phyloP scores from a whole-genome alignment of 1,139 yeast genomes.

The Sugiyamaella castrensis region DNA sequence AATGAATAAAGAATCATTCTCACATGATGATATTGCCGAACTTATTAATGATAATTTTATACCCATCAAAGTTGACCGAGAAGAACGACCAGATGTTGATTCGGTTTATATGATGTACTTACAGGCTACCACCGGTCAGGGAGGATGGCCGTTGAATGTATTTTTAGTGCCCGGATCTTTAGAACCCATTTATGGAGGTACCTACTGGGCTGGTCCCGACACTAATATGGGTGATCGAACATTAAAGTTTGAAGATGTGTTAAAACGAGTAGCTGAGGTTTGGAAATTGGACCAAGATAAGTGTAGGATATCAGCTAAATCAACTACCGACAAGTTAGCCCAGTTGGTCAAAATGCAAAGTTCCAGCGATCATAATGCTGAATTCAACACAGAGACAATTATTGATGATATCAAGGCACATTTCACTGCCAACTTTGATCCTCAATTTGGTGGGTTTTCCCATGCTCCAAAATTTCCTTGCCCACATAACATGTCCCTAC shows the following conservation, averaged over 20 bases:
- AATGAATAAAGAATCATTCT: conserved; percentile 39
- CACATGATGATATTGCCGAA: conserved; percentile 32
- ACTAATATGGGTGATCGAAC: conserved; percentile 22
- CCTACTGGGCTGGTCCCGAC: conserved; percentile 41
- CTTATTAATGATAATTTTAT: conserved; percentile 35
- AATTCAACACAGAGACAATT: conserved; percentile 19
- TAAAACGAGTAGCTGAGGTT: conserved; percentile 30
- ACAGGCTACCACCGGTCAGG: conserved; percentile 40
- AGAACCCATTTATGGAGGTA: conserved; percentile 41
- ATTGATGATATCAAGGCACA: conserved; percentile 30
- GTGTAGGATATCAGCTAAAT: conserved; percentile 29
- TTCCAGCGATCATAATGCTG: conserved; percentile 23
- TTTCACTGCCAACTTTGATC: conserved; percentile 32
- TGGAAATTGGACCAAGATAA: conserved; percentile 32
- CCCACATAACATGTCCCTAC: conserved; percentile 35
- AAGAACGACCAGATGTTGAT: conserved; percentile 42
- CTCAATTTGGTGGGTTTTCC: conserved; percentile 37
- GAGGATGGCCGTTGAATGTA: conserved; percentile 45
- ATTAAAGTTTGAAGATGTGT: conserved; percentile 30
- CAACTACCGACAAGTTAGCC: conserved; percentile 25
- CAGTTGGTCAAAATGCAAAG: conserved; percentile 31
- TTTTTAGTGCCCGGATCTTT: conserved; percentile 38
- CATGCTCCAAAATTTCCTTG: conserved; percentile 41
- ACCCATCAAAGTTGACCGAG: conserved; percentile 41
- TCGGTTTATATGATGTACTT: conserved; percentile 40